Percentiles rank a stretch among this genome's conserved stretches.
Conservation (phyloP, 1,139 yeast genomes). For the Pichia sp. region DNA sequence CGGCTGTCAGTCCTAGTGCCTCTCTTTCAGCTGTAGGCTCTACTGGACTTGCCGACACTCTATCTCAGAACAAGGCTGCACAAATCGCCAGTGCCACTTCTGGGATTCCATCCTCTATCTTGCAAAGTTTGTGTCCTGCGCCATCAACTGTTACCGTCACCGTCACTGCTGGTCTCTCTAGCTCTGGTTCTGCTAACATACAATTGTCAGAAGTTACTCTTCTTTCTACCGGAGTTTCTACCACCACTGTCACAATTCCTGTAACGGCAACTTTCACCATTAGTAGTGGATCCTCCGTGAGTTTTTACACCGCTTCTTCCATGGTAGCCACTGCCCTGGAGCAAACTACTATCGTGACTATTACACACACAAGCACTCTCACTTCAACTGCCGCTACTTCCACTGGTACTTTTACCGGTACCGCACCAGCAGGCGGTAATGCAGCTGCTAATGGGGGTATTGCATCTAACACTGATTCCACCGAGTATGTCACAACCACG, state of each 20-base stretch:
- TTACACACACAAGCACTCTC: constrained; percentile 5
- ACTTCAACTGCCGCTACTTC: constrained; percentile 4
- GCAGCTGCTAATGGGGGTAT: constrained; percentile 4
- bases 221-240: constrained; percentile 15
- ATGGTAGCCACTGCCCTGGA: constrained; percentile 27
- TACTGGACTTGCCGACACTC: too few relatives aligned
- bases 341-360: constrained; percentile 19
- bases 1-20: not conserved
- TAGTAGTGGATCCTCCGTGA: constrained; percentile 28
- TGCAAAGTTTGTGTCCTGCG: constrained; percentile 15
- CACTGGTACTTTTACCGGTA: not conserved
- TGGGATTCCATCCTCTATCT: constrained; percentile 7
- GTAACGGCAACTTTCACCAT: constrained; percentile 31
- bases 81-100: constrained; percentile 10
- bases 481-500: constrained; percentile 12
- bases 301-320: constrained; percentile 30
- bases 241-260: constrained; percentile 30
- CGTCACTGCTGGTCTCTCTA: constrained; percentile 13
- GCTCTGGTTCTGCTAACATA: not conserved
- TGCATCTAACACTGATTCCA: constrained; percentile 6
- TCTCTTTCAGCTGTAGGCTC: too few relatives aligned
- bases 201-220: constrained; percentile 9
- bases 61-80: constrained; percentile 9
- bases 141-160: constrained; percentile 24
- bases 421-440: constrained; percentile 7